A percentile compares a stretch with the other conserved stretches of the same genome.
phyloP scores from a whole-genome alignment of 2,329 filamentous ascomycete genomes.

The Geosmithia flava region DNA sequence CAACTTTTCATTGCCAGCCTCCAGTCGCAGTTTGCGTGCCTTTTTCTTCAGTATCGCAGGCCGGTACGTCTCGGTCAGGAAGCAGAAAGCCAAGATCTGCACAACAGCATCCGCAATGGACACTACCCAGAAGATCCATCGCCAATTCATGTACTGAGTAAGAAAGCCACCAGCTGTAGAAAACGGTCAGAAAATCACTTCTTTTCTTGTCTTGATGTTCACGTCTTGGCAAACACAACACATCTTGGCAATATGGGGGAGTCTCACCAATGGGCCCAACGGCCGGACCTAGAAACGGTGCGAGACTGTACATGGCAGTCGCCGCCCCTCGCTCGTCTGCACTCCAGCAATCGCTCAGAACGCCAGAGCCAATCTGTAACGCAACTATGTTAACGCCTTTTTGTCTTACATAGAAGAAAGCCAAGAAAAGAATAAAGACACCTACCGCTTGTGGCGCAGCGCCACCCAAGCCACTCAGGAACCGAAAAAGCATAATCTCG shows the following conservation, averaged over 20 bases:
- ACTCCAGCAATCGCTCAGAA: conserved; percentile 34
- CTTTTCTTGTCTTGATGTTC: neutral
- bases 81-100: conserved; percentile 19
- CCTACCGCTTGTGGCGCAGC: conserved; percentile 30
- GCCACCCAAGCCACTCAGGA: conserved; percentile 32
- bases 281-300: conserved; percentile 29
- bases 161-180: conserved; percentile 23
- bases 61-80: conserved; percentile 25
- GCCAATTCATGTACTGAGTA: conserved; percentile 23
- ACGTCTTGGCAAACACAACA: too few relatives aligned
- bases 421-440: neutral
- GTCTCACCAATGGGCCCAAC: conserved; percentile 23
- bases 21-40: conserved; percentile 12
- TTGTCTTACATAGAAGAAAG: too few relatives aligned
- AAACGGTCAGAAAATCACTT: neutral
- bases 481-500: conserved; percentile 35
- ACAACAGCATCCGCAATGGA: conserved; percentile 21
- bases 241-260: too few relatives aligned
- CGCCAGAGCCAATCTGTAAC: conserved; percentile 27
- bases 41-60: conserved; percentile 16
- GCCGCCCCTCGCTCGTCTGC: conserved; percentile 24
- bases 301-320: conserved; percentile 19
- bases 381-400: neutral
- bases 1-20: conserved; percentile 13
- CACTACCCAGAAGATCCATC: conserved; percentile 31